phyloP scores from a whole-genome alignment of 805 yeast genomes.

The Kuraishia cidri region DNA sequence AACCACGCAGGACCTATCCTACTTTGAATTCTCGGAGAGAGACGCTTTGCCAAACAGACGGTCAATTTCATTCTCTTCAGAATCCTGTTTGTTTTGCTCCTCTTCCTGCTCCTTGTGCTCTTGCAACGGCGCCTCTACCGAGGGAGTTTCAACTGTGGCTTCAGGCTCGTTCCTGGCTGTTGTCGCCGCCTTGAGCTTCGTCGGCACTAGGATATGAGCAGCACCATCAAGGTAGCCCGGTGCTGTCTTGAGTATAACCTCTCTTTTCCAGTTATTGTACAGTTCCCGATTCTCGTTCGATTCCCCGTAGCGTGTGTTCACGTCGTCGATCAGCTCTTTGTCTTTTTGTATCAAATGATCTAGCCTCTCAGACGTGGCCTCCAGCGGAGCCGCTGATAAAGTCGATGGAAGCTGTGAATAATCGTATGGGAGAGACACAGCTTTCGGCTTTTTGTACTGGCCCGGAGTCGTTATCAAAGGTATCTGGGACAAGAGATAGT shows the following conservation, averaged over 20 bases:
- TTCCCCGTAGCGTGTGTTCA: slow-evolving; percentile 3
- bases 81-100: background rate
- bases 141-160: too few relatives aligned
- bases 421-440: slow-evolving; percentile 16
- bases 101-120: background rate
- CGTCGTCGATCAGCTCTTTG: slow-evolving; percentile 2
- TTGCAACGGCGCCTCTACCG: background rate
- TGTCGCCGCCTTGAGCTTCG: too few relatives aligned
- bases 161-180: too few relatives aligned
- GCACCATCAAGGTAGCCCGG: slow-evolving; percentile 19
- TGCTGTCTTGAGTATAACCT: slow-evolving; percentile 8
- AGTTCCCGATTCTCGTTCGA: background rate
- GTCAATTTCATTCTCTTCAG: slow-evolving; percentile 1
- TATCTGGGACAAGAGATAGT: slow-evolving; percentile 15
- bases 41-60: background rate
- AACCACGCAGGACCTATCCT: too few relatives aligned
- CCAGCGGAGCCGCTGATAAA: slow-evolving; percentile 3
- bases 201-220: slow-evolving; percentile 15
- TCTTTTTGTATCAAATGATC: slow-evolving; percentile 4
- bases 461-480: slow-evolving; percentile 18
- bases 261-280: slow-evolving; percentile 11
- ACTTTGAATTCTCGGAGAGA: too few relatives aligned
- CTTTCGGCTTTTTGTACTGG: slow-evolving; percentile 10
- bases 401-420: slow-evolving; percentile 7
- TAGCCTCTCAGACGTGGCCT: slow-evolving; percentile 4